Base-by-base conservation (phyloP, 495 filamentous ascomycete species). In the Bombardia bombarda region DNA sequence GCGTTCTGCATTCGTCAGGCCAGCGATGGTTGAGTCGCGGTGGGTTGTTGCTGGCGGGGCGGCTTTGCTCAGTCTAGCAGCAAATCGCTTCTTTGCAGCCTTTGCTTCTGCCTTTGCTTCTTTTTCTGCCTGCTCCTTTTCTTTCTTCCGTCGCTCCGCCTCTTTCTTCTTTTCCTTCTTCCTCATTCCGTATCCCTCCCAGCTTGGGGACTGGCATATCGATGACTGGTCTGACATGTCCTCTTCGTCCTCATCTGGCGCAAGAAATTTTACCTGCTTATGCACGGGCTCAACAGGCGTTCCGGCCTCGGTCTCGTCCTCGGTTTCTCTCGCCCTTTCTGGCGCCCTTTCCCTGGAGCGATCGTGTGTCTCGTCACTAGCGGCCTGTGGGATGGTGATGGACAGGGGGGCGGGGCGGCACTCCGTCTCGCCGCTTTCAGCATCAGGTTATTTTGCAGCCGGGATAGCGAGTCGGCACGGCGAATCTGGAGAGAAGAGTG, bases 201-300 rank as follows among this genome's bases (percentile, higher is more conserved):
- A 75, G 38, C 69, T 74, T 12, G 73, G 73, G 3, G 73, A 77
- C 38, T 75, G 72, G 41, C 73, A 77, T 34, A 77, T 75, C 2
- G 72, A 75, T 13, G 70, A 73, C 26, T 67, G 59, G 37, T 70
- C 70, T 7, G 71, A 73, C 56, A 60, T 58, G 41, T 62, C 60
- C 33, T 53, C 57, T 24, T 57, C 58, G 24, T 63, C 53, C 10
- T 66, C 60, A 28, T 60, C 61, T 8, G 67, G 56, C 1, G 61
- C 45, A 6, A 55, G 40, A 19, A 70, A 71, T 24, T 66, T 68
- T 40, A 71, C 67, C 24, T 67, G 62, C 51, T 69, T 70, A 5
- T 60, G 54, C n/a, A 47, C 25, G 12, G 53, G 42, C 28, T 52
- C 50, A 22, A 22, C 37, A 17, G 32, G 20, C 2, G 47, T 50